Percentiles rank a stretch among this genome's conserved stretches.
Evolutionary conservation across 2,329 filamentous ascomycete species (phyloP).

Genomic region (Chaetothyriales sp.): DNA sequence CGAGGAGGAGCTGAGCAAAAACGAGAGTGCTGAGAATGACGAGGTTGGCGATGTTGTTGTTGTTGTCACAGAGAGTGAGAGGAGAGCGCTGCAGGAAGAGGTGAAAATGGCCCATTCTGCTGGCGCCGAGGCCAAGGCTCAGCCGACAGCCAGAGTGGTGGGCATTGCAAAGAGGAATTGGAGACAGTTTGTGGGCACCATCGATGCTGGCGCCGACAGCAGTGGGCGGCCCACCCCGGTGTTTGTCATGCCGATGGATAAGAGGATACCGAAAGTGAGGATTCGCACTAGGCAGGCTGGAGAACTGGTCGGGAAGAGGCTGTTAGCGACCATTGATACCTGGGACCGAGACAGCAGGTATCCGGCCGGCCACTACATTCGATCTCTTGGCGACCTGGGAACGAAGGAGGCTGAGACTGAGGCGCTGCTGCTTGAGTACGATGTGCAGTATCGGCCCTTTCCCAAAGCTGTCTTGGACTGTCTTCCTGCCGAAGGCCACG

Average conservation of each 20-base stretch:
- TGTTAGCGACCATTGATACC: conserved; percentile 83
- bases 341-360: conserved; percentile 93
- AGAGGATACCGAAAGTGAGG: conserved; percentile 89
- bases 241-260: conserved; percentile 96
- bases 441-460: conserved; percentile 95
- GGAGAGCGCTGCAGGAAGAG: conserved; percentile 76
- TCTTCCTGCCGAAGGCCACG: conserved; percentile 76
- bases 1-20: conserved; percentile 78
- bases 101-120: conserved; percentile 73
- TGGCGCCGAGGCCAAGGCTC: conserved; percentile 59
- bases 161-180: conserved; percentile 92
- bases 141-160: conserved; percentile 84
- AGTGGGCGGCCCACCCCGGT: conserved; percentile 81
- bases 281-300: conserved; percentile 81
- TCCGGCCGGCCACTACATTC: conserved; percentile 83
- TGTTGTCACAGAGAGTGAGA: conserved; percentile 78
- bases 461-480: conserved; percentile 92
- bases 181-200: conserved; percentile 93
- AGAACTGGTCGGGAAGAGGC: conserved; percentile 78
- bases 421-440: conserved; percentile 82
- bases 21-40: conserved; percentile 84
- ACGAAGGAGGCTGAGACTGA: conserved; percentile 97
- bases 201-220: conserved; percentile 67
- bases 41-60: conserved; percentile 58
- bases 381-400: conserved; percentile 83